Percentiles rank a stretch among this genome's conserved stretches.
Conservation (phyloP, 345 rosid species). For the Dovyalis caffra region DNA sequence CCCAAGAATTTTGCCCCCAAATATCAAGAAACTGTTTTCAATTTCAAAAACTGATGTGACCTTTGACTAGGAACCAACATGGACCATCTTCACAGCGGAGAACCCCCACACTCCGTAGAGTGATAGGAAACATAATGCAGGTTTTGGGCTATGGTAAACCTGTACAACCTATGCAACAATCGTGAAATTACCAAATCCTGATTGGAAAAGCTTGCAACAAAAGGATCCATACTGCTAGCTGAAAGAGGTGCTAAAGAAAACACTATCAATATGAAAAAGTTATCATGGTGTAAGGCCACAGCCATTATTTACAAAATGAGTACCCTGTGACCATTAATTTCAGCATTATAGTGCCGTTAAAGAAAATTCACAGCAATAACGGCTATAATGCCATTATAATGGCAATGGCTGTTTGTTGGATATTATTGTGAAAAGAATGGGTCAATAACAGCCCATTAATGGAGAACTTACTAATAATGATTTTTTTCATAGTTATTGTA, state of each 20-base stretch:
- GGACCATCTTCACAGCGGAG: not conserved
- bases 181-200: not conserved
- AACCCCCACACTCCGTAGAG: not conserved
- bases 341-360: too few species aligned
- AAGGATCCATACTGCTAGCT: not conserved
- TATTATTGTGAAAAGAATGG: too few species aligned
- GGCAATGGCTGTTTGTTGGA: too few species aligned
- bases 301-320: too few species aligned
- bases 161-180: not conserved
- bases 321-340: too few species aligned
- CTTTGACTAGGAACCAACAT: not conserved
- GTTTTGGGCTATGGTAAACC: not conserved
- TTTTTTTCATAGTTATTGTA: too few species aligned
- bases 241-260: not conserved
- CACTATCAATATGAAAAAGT: too few species aligned
- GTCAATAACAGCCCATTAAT: too few species aligned
- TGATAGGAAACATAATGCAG: not conserved
- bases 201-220: not conserved
- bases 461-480: too few species aligned
- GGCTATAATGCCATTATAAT: too few species aligned
- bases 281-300: too few species aligned
- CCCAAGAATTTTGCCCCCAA: not conserved
- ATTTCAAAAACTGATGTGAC: not conserved
- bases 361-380: too few species aligned
- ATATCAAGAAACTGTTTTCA: not conserved